Evolutionary conservation across 176 grass and related monocot species (phyloP).

Genomic region (Oryza rufipogon): DNA sequence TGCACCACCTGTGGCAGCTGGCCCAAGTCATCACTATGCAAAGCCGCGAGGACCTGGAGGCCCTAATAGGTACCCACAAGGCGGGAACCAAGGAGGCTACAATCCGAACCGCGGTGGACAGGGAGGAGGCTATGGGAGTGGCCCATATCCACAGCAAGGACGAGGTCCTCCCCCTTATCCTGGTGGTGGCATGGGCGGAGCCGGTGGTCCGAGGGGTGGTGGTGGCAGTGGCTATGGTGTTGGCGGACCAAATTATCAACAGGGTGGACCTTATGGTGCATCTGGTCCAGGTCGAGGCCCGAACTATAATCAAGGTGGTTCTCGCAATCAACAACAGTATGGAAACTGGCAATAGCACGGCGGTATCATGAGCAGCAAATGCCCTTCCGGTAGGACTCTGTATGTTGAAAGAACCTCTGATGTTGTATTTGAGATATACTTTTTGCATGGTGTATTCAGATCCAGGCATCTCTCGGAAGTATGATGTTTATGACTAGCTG

Average conservation of each 20-base stretch:
- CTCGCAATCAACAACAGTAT: conserved; percentile 77
- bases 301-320: conserved; percentile 57
- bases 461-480: neutral
- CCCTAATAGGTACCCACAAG: conserved; percentile 72
- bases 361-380: neutral
- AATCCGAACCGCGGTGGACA: conserved; percentile 78
- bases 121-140: conserved; percentile 68
- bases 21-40: conserved; percentile 75
- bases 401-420: neutral
- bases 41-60: conserved; percentile 84
- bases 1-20: conserved; percentile 65
- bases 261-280: conserved; percentile 65
- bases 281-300: conserved; percentile 68
- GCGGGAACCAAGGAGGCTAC: conserved; percentile 64
- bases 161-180: conserved; percentile 65
- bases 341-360: conserved; percentile 66
- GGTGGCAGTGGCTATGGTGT: conserved; percentile 53
- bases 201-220: conserved; percentile 45
- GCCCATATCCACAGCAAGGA: conserved; percentile 71
- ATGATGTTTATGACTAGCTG: neutral
- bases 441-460: too few relatives aligned
- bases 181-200: conserved; percentile 52
- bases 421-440: neutral
- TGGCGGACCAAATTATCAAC: conserved; percentile 61
- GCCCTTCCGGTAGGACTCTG: neutral